Evolutionary conservation across 257 asterid genomes (phyloP), one percentile per base, ranked within the genome.

Genomic region (Nicotiana benthamiana): DNA sequence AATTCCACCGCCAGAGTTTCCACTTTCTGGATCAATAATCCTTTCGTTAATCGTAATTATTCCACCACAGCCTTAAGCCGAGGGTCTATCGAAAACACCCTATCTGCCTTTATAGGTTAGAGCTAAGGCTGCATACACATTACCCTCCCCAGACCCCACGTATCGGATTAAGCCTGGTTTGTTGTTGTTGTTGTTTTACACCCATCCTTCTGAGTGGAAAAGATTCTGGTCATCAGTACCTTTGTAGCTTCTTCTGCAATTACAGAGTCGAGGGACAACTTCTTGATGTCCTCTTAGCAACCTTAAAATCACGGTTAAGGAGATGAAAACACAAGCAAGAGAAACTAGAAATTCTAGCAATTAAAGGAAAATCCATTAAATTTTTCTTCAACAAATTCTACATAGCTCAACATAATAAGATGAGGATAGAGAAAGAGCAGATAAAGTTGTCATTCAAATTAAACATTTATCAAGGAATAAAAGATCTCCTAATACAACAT

Each of bases 81-180:
- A 27, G 28, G 28, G 28, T 27, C 28, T 27, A 27, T 27, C 28
- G 28, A 27, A 27, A 27, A 27, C n/a, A n/a, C n/a, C n/a, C n/a
- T 17, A 3, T 3, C 1, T 18, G 16, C 24, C 24, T 1, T 27
- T 27, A 27, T 27, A 27, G 1, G 30, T 27, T 27, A n/a, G n/a
- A n/a, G 30, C 30, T 27, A 1, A 2, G 30, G 2, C 30, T 27
- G 1, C 2, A 1, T n/a, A n/a, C n/a, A n/a, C n/a, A n/a, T n/a
- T n/a, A n/a, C n/a, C n/a, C n/a, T n/a, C n/a, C n/a, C n/a, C 30
- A 2, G 2, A 27, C 1, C 2, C 2, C 1, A 2, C 2, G 30
- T 27, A 27, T 27, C 2, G 2, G 30, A 5, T n/a, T n/a, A n/a
- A n/a, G n/a, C n/a, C n/a, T n/a, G n/a, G n/a, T n/a, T n/a, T n/a